phyloP scores from a whole-genome alignment of 208 protist genomes.

The Angomonas desouzai region DNA sequence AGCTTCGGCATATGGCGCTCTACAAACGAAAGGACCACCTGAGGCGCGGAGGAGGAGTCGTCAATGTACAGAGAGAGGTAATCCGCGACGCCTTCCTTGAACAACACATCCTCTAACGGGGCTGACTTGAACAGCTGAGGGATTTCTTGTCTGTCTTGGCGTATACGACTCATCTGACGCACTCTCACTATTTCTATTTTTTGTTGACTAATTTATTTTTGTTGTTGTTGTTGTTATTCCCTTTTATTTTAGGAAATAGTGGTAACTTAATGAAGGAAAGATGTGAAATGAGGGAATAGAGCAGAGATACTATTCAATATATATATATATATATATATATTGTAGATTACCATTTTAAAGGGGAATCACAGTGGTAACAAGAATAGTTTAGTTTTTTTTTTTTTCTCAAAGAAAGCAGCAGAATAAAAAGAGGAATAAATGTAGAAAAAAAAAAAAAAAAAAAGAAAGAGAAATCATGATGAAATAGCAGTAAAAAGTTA shows the following conservation, averaged over 20 bases:
- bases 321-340: constrained; percentile 7
- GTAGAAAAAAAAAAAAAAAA: constrained; percentile 9
- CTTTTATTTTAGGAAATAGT: no score
- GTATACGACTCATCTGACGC: not conserved
- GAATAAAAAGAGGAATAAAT: not conserved
- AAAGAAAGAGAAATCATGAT: not conserved
- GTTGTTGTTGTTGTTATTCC: not conserved
- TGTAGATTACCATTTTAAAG: no score
- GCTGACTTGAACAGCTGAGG: constrained; percentile 18
- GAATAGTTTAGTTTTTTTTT: no score
- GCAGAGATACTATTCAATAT: constrained; percentile 16
- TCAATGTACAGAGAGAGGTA: constrained; percentile 19
- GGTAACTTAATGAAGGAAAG: no score
- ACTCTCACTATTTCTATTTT: not conserved
- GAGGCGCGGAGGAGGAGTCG: constrained; percentile 8
- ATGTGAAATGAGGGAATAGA: constrained; percentile 16
- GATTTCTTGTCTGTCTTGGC: not conserved
- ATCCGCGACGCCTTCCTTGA: constrained; percentile 17
- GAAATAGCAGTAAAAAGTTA: no score
- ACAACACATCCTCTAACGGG: constrained; percentile 22
- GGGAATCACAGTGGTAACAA: no score
- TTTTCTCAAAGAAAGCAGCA: no score
- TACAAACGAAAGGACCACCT: constrained; percentile 25
- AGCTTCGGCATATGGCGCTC: constrained; percentile 26
- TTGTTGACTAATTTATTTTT: no score